Percentiles rank a stretch among this genome's conserved stretches.
Evolutionary conservation across 148 eudicot species (phyloP).

Genomic region (Oxyria digyna): DNA sequence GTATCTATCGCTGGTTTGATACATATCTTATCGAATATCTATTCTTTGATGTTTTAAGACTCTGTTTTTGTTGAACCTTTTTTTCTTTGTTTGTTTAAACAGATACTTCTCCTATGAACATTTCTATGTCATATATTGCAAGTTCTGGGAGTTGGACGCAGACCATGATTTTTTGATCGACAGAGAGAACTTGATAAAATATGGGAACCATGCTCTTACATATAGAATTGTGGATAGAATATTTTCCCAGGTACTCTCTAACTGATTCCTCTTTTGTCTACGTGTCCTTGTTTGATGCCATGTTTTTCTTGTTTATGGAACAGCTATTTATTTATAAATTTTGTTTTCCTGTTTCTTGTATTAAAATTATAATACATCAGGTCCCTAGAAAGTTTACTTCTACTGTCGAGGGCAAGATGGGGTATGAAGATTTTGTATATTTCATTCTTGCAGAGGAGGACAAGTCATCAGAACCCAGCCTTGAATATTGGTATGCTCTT

Average conservation of each 20-base stretch:
- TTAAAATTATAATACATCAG: constrained; percentile 22
- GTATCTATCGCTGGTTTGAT: neutral
- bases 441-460: constrained; percentile 95
- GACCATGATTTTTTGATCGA: constrained; percentile 94
- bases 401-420: constrained; percentile 94
- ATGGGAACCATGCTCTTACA: constrained; percentile 94
- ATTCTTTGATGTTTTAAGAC: neutral
- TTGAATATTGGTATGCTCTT: constrained; percentile 76
- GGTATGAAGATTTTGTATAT: constrained; percentile 96
- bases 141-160: constrained; percentile 94
- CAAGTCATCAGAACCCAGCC: constrained; percentile 93
- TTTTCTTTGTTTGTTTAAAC: constrained; percentile 11
- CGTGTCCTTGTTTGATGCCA: neutral
- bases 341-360: neutral
- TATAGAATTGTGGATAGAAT: constrained; percentile 91
- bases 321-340: neutral
- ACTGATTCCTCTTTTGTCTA: neutral
- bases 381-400: constrained; percentile 87
- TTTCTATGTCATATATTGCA: constrained; percentile 92
- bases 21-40: neutral
- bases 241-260: constrained; percentile 69
- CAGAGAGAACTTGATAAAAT: constrained; percentile 89
- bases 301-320: neutral
- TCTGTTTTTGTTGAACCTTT: neutral
- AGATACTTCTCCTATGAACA: constrained; percentile 98